Conservation (phyloP, 768 basidiomycete species). For the Leccinum fibrillosum region DNA sequence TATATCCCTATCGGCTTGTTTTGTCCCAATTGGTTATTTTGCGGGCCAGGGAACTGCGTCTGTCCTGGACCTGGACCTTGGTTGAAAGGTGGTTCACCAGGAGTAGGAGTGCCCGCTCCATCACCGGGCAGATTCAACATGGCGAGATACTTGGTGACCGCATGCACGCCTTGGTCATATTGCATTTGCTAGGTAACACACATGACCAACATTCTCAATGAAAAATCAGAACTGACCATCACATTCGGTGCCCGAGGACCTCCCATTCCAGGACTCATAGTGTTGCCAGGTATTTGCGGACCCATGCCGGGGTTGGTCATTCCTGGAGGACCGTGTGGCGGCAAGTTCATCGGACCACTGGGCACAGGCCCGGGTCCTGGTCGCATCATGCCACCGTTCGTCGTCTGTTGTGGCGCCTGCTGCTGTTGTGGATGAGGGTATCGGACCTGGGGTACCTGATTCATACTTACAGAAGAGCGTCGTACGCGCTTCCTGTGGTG, state of each 20-base stretch:
- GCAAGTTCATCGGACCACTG: conserved; percentile 36
- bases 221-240: conserved; percentile 23
- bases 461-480: conserved; percentile 44
- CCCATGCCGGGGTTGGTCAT: conserved; percentile 35
- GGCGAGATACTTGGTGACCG: conserved; percentile 33
- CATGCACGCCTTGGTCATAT: conserved; percentile 39
- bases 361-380: conserved; percentile 29
- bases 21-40: conserved; percentile 31
- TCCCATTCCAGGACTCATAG: conserved; percentile 40
- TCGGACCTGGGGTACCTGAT: conserved; percentile 39
- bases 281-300: conserved; percentile 27
- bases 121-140: conserved; percentile 29
- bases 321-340: conserved; percentile 26
- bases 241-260: conserved; percentile 10
- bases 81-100: conserved; percentile 41
- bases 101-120: conserved; percentile 40
- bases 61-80: conserved; percentile 27
- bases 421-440: conserved; percentile 34
- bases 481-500: conserved; percentile 53
- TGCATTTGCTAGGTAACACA: conserved; percentile 21
- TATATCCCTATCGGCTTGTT: conserved; percentile 41
- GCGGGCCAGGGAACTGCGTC: conserved; percentile 32
- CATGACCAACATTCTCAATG: conserved; percentile 12
- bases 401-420: conserved; percentile 36
- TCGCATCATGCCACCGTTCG: conserved; percentile 41